These are phyloP conservation scores for Albatrellus ellisii DNA, from an alignment of 768 basidiomycete genomes.

Conservation along the genomic window DNA sequence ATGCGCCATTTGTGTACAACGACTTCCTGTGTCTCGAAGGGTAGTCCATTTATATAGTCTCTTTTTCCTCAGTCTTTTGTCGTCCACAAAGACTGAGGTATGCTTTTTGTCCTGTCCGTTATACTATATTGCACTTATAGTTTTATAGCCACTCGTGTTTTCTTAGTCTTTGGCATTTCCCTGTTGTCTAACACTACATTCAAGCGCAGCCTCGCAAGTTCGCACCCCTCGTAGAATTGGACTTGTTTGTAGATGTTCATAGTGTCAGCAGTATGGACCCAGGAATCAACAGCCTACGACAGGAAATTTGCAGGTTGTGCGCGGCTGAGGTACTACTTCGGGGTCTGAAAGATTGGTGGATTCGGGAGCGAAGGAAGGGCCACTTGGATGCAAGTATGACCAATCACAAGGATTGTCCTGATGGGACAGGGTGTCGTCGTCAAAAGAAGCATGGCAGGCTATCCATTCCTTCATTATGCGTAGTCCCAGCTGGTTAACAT, in stretches of 20 bases:
- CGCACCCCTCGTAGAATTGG: constrained; percentile 50
- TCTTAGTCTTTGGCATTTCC: too few relatives aligned
- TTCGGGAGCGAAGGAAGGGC: constrained; percentile 62
- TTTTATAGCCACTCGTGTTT: too few relatives aligned
- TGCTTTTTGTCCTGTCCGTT: too few relatives aligned
- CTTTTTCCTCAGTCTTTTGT: too few relatives aligned
- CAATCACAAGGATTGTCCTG: constrained; percentile 53
- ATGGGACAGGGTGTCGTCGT: constrained; percentile 42
- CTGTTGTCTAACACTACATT: too few relatives aligned
- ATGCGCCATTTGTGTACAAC: too few relatives aligned
- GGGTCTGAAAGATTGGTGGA: constrained; percentile 75
- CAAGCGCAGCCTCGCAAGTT: constrained; percentile 51
- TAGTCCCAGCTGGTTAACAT: constrained; percentile 1
- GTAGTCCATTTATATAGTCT: too few relatives aligned
- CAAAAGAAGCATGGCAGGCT: constrained; percentile 57
- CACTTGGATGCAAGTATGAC: constrained; percentile 41
- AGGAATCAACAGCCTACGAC: constrained; percentile 43
- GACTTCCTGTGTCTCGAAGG: too few relatives aligned
- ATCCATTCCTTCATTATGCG: background rate
- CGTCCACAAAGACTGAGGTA: too few relatives aligned
- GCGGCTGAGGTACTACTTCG: constrained; percentile 64
- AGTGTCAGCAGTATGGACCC: constrained; percentile 41
- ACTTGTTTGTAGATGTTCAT: constrained; percentile 61
- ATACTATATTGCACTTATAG: too few relatives aligned
- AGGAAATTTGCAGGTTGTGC: constrained; percentile 55